Conservation (phyloP, 1,284 basidiomycete genomes). For the Ustilago crameri region DNA sequence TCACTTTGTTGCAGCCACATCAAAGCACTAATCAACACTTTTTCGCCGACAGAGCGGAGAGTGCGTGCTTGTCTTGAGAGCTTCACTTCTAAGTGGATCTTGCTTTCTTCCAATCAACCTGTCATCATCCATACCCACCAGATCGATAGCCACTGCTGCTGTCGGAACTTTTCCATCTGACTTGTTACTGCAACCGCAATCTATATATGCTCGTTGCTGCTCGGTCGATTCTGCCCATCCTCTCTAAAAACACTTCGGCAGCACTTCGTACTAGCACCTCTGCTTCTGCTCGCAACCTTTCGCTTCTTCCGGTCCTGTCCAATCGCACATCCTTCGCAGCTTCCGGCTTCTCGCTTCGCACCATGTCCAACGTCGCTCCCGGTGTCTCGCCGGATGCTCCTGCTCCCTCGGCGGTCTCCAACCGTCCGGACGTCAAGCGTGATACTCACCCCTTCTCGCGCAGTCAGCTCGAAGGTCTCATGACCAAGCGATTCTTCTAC, state of each 20-base stretch:
- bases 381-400: conserved; percentile 40
- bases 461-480: conserved; percentile 82
- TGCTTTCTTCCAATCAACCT: conserved; percentile 3
- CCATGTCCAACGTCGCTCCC: conserved; percentile 38
- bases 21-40: background rate
- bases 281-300: background rate
- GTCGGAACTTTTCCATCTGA: background rate
- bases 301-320: background rate
- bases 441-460: conserved; percentile 88
- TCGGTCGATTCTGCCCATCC: conserved; percentile 29
- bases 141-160: conserved; percentile 10
- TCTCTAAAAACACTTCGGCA: conserved; percentile 24
- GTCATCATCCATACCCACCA: background rate
- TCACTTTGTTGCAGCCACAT: background rate
- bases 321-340: background rate
- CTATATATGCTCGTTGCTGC: conserved; percentile 35
- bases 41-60: background rate
- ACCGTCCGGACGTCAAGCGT: conserved; percentile 57
- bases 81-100: too few species aligned
- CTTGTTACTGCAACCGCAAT: background rate
- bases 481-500: conserved; percentile 95
- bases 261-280: conserved; percentile 11
- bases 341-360: conserved; percentile 13
- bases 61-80: too few species aligned
- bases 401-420: conserved; percentile 45